These are phyloP conservation scores for Plantago rigida DNA, from an alignment of 305 asterid species.

Conservation along the genomic window DNA sequence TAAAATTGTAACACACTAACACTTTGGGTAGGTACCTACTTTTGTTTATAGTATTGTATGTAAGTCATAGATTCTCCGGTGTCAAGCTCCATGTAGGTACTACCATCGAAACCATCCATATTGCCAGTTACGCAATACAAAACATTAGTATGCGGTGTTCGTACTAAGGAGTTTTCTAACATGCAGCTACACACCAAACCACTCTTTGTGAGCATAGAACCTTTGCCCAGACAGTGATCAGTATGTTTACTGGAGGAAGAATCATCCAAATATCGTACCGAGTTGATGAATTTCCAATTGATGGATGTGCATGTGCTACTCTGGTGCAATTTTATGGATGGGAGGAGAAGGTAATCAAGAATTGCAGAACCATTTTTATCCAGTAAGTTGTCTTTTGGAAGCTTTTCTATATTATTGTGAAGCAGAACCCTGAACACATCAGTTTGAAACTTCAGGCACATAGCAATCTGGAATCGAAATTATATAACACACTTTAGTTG, in stretches of 20 bases:
- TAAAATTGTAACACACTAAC: not conserved
- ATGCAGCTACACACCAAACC: conserved; percentile 49
- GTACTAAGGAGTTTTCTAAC: conserved; percentile 53
- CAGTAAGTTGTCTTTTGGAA: conserved; percentile 25
- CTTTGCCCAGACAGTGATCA: conserved; percentile 19
- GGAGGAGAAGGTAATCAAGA: conserved; percentile 60
- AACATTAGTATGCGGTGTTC: conserved; percentile 57
- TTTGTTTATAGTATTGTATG: conserved; percentile 34
- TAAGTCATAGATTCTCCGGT: conserved; percentile 42
- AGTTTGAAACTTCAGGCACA: conserved; percentile 52
- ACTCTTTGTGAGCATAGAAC: conserved; percentile 37
- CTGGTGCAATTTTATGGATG: conserved; percentile 26
- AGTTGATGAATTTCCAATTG: conserved; percentile 46
- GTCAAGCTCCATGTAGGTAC: conserved; percentile 35
- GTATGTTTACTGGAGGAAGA: conserved; percentile 22
- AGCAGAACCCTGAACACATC: conserved; percentile 47
- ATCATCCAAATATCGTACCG: conserved; percentile 27
- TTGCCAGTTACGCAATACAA: conserved; percentile 43
- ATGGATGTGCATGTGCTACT: conserved; percentile 22
- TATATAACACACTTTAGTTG: not conserved
- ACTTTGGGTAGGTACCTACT: conserved; percentile 30
- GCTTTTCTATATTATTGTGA: conserved; percentile 36
- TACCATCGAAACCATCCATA: conserved; percentile 38
- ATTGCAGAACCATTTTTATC: conserved; percentile 21
- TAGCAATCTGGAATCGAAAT: conserved; percentile 37